phyloP scores from a whole-genome alignment of 2,329 filamentous ascomycete genomes.

The Malbranchea zuffiana region DNA sequence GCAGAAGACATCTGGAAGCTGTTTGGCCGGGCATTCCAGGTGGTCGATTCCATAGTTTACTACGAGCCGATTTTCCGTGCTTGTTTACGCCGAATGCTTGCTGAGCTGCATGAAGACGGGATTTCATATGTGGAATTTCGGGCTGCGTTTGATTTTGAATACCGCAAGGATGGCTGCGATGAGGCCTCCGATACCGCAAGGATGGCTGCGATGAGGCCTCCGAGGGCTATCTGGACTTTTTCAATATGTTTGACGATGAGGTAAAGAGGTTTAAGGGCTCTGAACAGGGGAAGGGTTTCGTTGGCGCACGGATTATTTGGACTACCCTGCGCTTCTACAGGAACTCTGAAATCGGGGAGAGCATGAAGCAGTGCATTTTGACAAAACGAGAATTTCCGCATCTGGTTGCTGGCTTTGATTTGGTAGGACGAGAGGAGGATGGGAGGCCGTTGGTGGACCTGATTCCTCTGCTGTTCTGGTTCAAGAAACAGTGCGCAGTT shows the following conservation, averaged over 20 bases:
- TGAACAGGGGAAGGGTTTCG: conserved; percentile 63
- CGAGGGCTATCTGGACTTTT: conserved; percentile 56
- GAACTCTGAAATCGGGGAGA: conserved; percentile 57
- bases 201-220: conserved; percentile 56
- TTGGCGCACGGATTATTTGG: conserved; percentile 78
- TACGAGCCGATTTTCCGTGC: conserved; percentile 82
- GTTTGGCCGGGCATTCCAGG: conserved; percentile 62
- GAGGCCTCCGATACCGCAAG: conserved; percentile 49
- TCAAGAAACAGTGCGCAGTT: conserved; percentile 70
- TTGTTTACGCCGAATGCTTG: conserved; percentile 64
- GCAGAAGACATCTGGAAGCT: conserved; percentile 75
- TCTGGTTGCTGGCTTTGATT: conserved; percentile 56
- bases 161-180: conserved; percentile 52
- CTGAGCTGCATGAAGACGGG: conserved; percentile 62
- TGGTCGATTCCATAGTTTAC: conserved; percentile 66
- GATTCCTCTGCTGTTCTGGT: conserved; percentile 83
- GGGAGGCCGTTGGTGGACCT: conserved; percentile 67
- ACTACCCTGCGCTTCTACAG: conserved; percentile 57
- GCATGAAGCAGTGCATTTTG: conserved; percentile 79
- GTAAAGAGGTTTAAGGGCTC: conserved; percentile 63
- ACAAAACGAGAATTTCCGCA: conserved; percentile 50
- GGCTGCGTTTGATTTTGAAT: conserved; percentile 63
- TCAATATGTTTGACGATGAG: conserved; percentile 65
- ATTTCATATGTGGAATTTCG: conserved; percentile 76
- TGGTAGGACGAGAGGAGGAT: conserved; percentile 77